Evolutionary conservation across 306 rosid species (phyloP).

Genomic region (Echinosophora koreensis): DNA sequence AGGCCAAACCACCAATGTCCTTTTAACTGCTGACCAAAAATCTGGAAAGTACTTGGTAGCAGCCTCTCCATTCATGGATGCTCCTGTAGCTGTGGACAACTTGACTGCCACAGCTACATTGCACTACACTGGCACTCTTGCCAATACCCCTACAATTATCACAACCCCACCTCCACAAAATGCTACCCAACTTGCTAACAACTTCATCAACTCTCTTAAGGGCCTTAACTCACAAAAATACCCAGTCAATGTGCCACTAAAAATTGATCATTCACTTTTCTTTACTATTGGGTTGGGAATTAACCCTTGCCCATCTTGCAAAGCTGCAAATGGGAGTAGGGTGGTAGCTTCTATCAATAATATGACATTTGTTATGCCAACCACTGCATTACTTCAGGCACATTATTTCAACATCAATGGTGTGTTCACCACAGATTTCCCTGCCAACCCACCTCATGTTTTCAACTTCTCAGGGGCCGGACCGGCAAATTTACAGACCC

Average conservation of each 20-base stretch:
- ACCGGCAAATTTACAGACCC: constrained; percentile 46
- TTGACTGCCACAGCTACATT: no score
- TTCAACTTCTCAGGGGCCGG: constrained; percentile 58
- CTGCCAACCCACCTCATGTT: constrained; percentile 43
- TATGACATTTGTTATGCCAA: constrained; percentile 54
- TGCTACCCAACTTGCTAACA: not conserved
- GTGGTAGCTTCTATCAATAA: constrained; percentile 64
- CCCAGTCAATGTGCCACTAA: not conserved
- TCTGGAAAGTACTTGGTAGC: constrained; percentile 54
- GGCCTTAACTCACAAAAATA: constrained; percentile 45
- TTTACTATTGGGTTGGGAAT: not conserved
- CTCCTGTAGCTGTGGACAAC: constrained; percentile 54
- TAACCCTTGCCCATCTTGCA: constrained; percentile 35
- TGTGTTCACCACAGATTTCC: constrained; percentile 53
- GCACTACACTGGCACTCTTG: no score
- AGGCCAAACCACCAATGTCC: constrained; percentile 69
- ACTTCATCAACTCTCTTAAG: constrained; percentile 16
- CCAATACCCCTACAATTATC: constrained; percentile 49
- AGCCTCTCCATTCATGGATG: constrained; percentile 57
- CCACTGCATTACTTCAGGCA: constrained; percentile 59
- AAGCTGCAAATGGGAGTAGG: constrained; percentile 61
- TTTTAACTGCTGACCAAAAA: constrained; percentile 42
- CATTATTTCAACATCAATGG: constrained; percentile 51
- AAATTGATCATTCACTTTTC: not conserved
- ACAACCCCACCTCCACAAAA: not conserved